Conservation (phyloP, 805 yeast species). For the Pichia californica region DNA sequence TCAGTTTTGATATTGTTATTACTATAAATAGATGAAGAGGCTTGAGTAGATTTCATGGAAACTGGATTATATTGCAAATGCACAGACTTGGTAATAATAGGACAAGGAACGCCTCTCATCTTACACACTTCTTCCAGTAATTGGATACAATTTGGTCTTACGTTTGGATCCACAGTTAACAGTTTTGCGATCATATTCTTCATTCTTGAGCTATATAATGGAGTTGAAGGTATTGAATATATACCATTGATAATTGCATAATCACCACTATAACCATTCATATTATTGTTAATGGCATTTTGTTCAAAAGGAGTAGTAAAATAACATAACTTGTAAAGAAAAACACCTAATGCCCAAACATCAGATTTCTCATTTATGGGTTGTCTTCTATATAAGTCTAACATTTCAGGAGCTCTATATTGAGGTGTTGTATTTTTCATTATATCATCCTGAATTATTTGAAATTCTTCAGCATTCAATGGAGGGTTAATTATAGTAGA, state of each 20-base stretch:
- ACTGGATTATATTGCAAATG: not conserved
- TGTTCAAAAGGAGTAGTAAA: constrained; percentile 79
- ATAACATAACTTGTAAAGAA: constrained; percentile 70
- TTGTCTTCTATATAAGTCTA: constrained; percentile 58
- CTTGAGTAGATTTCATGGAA: not conserved
- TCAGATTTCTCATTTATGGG: constrained; percentile 80
- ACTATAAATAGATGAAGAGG: too few species aligned
- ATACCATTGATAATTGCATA: constrained; percentile 53
- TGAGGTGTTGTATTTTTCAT: constrained; percentile 81
- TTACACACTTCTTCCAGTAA: constrained; percentile 60
- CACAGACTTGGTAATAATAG: constrained; percentile 18
- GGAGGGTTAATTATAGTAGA: constrained; percentile 62
- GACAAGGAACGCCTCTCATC: constrained; percentile 44
- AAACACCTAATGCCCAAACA: constrained; percentile 80
- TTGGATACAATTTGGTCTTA: constrained; percentile 70
- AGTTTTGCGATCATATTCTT: constrained; percentile 58
- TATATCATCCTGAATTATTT: constrained; percentile 57
- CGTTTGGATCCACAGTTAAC: constrained; percentile 57
- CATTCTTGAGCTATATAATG: constrained; percentile 54
- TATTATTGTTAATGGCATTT: constrained; percentile 31
- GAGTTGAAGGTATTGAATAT: constrained; percentile 46
- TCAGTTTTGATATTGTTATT: not conserved
- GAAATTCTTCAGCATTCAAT: constrained; percentile 50
- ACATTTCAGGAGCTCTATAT: constrained; percentile 80
- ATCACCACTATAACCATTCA: constrained; percentile 43